phyloP scores from a whole-genome alignment of 2,329 filamentous ascomycete species.

The Bipolaris gigantea region DNA sequence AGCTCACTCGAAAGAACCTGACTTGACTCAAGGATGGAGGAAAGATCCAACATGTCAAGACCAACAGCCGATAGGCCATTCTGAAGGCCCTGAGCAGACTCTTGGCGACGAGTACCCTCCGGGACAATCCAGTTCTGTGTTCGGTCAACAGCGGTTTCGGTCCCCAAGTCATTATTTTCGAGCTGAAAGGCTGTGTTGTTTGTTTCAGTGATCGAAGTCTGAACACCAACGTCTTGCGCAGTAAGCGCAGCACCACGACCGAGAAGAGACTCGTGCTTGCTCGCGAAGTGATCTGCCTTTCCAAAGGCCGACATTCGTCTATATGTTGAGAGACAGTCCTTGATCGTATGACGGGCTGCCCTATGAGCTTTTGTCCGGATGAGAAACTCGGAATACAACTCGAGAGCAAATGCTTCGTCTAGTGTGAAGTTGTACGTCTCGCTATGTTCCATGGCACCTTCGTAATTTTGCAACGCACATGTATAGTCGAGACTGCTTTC shows the following conservation, averaged over 20 bases:
- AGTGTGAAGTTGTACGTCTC: slow-evolving; percentile 67
- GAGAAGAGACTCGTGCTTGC: slow-evolving; percentile 68
- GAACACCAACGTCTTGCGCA: slow-evolving; percentile 65
- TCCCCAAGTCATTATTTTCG: slow-evolving; percentile 47
- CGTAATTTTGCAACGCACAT: slow-evolving; percentile 64
- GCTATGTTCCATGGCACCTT: slow-evolving; percentile 71
- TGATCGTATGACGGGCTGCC: slow-evolving; percentile 69
- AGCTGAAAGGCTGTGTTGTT: slow-evolving; percentile 48
- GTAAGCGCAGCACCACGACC: slow-evolving; percentile 64
- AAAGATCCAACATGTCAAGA: slow-evolving; percentile 80
- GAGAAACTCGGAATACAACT: slow-evolving; percentile 73
- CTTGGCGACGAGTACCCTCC: slow-evolving; percentile 47
- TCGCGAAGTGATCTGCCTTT: slow-evolving; percentile 67
- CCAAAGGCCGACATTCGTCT: slow-evolving; percentile 69
- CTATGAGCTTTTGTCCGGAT: slow-evolving; percentile 66
- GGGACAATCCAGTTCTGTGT: slow-evolving; percentile 54
- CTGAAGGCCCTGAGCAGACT: slow-evolving; percentile 56
- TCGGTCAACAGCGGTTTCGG: slow-evolving; percentile 48
- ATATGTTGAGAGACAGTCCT: slow-evolving; percentile 69
- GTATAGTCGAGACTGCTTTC: slow-evolving; percentile 61
- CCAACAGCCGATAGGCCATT: slow-evolving; percentile 66
- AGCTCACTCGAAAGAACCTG: slow-evolving; percentile 80
- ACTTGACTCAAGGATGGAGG: slow-evolving; percentile 75
- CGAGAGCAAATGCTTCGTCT: slow-evolving; percentile 73
- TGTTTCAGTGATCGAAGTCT: slow-evolving; percentile 65